Evolutionary conservation across 106 monocot genomes (phyloP), one percentile per base, ranked within the genome.

Genomic region (Dioscorea zingiberensis): DNA sequence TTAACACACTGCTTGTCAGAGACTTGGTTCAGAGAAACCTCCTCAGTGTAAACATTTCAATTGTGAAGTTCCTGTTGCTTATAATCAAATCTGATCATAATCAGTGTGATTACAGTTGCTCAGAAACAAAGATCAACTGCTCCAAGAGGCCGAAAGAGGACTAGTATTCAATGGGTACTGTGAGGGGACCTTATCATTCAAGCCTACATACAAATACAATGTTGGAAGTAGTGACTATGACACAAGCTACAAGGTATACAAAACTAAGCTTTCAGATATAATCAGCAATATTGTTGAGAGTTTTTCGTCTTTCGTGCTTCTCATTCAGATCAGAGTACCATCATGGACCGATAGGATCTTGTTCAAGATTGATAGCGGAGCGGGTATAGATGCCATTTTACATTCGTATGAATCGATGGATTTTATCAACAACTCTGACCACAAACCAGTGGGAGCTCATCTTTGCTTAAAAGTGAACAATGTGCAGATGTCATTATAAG

Each of bases 341-440:
- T 72, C 84, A 18, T 84, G 84, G 84, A 84, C 84, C 0, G 84
- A 84, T 27, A 80, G 79, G 53, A 80, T 84, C 24, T 66, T 84
- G 69, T 84, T 84, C 62, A 84, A 84, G 73, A 48, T 76, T 18
- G 76, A 84, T 21, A 19, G 27, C 2, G 21, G 19, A 25, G 72
- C 76, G 4, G 75, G 68, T 12, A 60, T 84, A 24, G 80, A 84
- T 7, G 80, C 69, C 6, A 44, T 44, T 28, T n/a, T 84, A 47
- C 51, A 47, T 58, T 70, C 79, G 4, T 84, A 84, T 22, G 80
- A 80, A 54, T 60, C 76, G 44, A 58, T 73, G 0, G 76, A 76
- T 29, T 10, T 18, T 3, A 64, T 69, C 22, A 55, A 44, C 14
- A 68, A 65, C 48, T 83, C 83, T 11, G 78, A 83, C 46, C 83